Base-by-base conservation (phyloP, 2,329 filamentous ascomycete genomes). In the Clonostachys byssicola region DNA sequence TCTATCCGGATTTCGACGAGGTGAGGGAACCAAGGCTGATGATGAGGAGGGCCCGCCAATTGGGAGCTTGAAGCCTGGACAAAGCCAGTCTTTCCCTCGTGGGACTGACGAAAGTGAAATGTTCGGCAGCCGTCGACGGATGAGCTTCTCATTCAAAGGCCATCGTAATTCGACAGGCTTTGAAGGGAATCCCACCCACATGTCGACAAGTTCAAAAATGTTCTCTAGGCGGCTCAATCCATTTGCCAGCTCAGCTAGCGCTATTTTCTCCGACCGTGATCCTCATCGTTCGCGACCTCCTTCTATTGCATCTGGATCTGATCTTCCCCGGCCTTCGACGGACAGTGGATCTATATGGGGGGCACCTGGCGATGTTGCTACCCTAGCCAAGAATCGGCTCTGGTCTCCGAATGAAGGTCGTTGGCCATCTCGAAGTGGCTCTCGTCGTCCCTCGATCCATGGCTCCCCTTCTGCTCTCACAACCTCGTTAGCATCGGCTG, bases 331-430 rank as follows among this genome's bases (percentile, higher is more conserved):
- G 43, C 89, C 89, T 6, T 92, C 88, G 2, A 88, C 86, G 2
- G 89, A 94, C 51, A 89, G 85, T 52, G 80, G 83, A 43, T 87
- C 85, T 20, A 88, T 91, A 51, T 89, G 87, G 67, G 86, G 84
- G 62, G 75, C 77, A 2, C 72, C 72, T 0, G 67, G 65, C n/a
- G 69, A 73, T 13, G 62, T 64, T 13, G 64, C 66, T 4, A 67
- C 68, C 3, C 58, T 73, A 4, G 70, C 75, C 35, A 85, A 80
- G 43, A 78, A 72, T 47, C 75, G 82, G 43, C 70, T 86, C 2
- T 94, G 86, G 85, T 88, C 88, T 6, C 64, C 70, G 0, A 71
- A 74, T 34, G 68, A 67, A 17, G 48, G 45, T 10, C 34, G 50
- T 30, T 49, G 50, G 47, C 44, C 45, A 14, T 52, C 50, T 14